Evolutionary conservation across 2,329 filamentous ascomycete species (phyloP), one percentile per base, ranked within the genome.

Genomic region (Corynespora cassiicola): DNA sequence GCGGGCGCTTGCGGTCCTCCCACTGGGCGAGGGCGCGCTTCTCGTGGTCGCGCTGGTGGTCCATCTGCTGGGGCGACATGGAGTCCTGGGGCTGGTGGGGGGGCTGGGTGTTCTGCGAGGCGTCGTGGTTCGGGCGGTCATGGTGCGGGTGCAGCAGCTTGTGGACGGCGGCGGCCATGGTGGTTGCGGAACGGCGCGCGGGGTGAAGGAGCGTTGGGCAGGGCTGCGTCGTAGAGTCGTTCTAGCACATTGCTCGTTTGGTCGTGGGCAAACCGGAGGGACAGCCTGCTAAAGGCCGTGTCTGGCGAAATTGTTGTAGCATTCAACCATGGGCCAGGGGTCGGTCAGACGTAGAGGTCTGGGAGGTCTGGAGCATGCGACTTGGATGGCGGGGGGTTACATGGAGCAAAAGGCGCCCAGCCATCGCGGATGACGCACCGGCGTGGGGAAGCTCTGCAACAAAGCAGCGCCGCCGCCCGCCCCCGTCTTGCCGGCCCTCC

Each of bases 21-120:
- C 74, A 77, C 30, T 73, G 68, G 22, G 68, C 67, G 15, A 77
- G 61, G 20, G 61, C 61, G 39, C 58, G 63, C 61, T 75, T 75
- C 63, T 77, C 74, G 30, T 74, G 65, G 41, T 76, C 73, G 52
- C 71, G 73, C 45, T 63, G 65, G 50, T 52, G 58, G 25, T 66
- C 58, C 57, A 63, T 63, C 45, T 54, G 56, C n/a, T n/a, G n/a
- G n/a, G n/a, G n/a, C n/a, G n/a, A n/a, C n/a, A n/a, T n/a, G 52
- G 61, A 61, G 44, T 65, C 58, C 47, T 61, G 58, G 45, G 57
- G 56, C 38, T 66, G 57, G 50, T 65, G 53, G 39, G 56, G 50
- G 20, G 52, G 50, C 24, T 48, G 38, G n/a, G 50, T 43, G 28
- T 61, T 50, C 30, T 52, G 36, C 24, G 50, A 39, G n/a, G 50